A percentile compares a stretch with the other conserved stretches of the same genome.
Conservation (phyloP, 331 rosid genomes). For the Pyracantha coccinea region DNA sequence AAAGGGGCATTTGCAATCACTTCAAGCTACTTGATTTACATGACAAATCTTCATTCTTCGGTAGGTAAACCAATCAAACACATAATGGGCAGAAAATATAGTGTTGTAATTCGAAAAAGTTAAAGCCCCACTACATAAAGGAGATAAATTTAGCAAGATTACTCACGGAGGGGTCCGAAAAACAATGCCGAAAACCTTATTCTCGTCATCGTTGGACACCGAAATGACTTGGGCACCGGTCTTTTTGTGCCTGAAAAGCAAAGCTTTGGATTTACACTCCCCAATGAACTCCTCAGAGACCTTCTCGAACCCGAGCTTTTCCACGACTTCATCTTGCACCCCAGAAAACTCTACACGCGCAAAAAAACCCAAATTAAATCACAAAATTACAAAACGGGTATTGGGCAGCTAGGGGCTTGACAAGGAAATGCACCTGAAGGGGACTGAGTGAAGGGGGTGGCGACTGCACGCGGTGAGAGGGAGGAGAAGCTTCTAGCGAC, state of each 20-base stretch:
- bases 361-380: not conserved
- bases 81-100: not conserved
- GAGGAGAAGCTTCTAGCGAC: constrained; percentile 44
- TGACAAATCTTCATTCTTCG: not conserved
- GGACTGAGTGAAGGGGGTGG: constrained; percentile 38
- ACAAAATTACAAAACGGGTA: not conserved
- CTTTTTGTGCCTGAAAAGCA: constrained; percentile 66
- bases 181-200: constrained; percentile 94
- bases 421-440: constrained; percentile 28
- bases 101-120: not conserved
- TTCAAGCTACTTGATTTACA: not conserved
- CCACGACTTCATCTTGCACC: constrained; percentile 57
- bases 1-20: not conserved
- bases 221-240: constrained; percentile 92
- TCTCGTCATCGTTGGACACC: constrained; percentile 81
- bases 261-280: constrained; percentile 86
- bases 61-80: not conserved
- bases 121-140: not conserved
- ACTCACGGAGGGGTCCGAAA: constrained; percentile 96
- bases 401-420: not conserved
- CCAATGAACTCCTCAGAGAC: constrained; percentile 71
- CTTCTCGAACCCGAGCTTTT: constrained; percentile 65
- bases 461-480: constrained; percentile 53
- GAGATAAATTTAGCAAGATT: not conserved
- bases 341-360: constrained; percentile 34